A percentile compares a stretch with the other conserved stretches of the same genome.
These are phyloP conservation scores for Hypoxylon trugodes DNA, from an alignment of 495 filamentous ascomycete genomes.

Conservation along the genomic window DNA sequence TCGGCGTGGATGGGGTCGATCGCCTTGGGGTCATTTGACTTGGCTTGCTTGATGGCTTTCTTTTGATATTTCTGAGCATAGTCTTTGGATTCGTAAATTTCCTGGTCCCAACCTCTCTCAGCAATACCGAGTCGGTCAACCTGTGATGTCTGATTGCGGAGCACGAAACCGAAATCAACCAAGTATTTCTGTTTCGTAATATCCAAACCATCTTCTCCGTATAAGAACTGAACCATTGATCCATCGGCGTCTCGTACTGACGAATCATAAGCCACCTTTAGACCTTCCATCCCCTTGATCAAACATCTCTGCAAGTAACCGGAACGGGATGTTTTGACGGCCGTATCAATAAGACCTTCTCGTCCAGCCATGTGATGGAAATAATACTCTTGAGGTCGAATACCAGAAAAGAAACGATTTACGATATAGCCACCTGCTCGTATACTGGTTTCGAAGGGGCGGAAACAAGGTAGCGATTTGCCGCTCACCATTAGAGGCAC, in stretches of 20 bases:
- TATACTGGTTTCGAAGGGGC: slow-evolving; percentile 86
- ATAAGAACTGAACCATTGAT: slow-evolving; percentile 91
- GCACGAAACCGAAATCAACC: slow-evolving; percentile 86
- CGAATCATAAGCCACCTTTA: slow-evolving; percentile 90
- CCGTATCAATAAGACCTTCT: slow-evolving; percentile 98
- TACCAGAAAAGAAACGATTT: slow-evolving; percentile 96
- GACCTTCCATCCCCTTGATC: slow-evolving; percentile 98
- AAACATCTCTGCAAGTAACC: slow-evolving; percentile 98
- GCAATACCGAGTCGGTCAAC: slow-evolving; percentile 49
- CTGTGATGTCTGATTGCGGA: slow-evolving; percentile 72
- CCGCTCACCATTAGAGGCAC: slow-evolving; percentile 98
- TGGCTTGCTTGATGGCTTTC: slow-evolving; percentile 75
- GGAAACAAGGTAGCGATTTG: slow-evolving; percentile 95
- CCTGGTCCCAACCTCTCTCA: slow-evolving; percentile 52
- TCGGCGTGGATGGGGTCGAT: slow-evolving; percentile 80
- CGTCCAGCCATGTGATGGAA: slow-evolving; percentile 99
- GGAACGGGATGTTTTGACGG: slow-evolving; percentile 96
- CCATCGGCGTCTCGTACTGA: slow-evolving; percentile 95
- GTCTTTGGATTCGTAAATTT: slow-evolving; percentile 61
- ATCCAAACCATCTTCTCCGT: slow-evolving; percentile 95
- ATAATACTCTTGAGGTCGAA: slow-evolving; percentile 97
- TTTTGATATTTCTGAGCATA: slow-evolving; percentile 82
- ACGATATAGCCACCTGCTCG: slow-evolving; percentile 94
- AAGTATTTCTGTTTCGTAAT: slow-evolving; percentile 94
- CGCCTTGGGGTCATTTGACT: slow-evolving; percentile 69